A percentile compares a stretch with the other conserved stretches of the same genome.
These are phyloP conservation scores for Psilocybe subaeruginosa DNA, from an alignment of 768 basidiomycete species.

Conservation along the genomic window DNA sequence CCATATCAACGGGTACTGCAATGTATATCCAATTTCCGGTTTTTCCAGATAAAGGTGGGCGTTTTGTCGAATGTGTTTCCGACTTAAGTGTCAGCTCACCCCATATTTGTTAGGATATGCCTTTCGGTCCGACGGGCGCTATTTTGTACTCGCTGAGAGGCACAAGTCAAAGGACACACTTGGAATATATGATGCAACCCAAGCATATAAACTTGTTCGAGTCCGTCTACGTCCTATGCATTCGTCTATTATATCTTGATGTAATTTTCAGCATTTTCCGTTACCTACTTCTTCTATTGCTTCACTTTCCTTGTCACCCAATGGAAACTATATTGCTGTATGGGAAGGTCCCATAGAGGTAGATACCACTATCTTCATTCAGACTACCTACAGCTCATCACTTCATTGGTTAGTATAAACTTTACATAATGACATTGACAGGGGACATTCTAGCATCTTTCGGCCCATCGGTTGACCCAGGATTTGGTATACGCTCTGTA, in stretches of 20 bases:
- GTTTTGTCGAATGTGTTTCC: not conserved
- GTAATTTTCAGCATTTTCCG: slow-evolving; percentile 70
- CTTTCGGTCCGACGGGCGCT: slow-evolving; percentile 79
- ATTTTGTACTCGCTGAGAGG: slow-evolving; percentile 85
- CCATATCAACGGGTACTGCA: slow-evolving; percentile 71
- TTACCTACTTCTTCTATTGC: slow-evolving; percentile 74
- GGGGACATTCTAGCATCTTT: slow-evolving; percentile 70
- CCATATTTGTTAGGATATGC: slow-evolving; percentile 57
- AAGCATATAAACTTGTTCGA: slow-evolving; percentile 72
- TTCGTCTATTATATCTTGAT: not conserved
- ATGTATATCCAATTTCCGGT: slow-evolving; percentile 87
- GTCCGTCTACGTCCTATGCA: slow-evolving; percentile 40
- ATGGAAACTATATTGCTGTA: slow-evolving; percentile 72
- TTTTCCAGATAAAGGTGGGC: slow-evolving; percentile 73
- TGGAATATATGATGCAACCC: slow-evolving; percentile 78
- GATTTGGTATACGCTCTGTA: slow-evolving; percentile 78
- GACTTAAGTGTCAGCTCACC: not conserved
- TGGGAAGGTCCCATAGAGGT: slow-evolving; percentile 91
- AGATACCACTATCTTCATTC: slow-evolving; percentile 15
- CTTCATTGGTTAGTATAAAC: slow-evolving; percentile 61
- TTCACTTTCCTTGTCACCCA: slow-evolving; percentile 76
- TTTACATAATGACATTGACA: slow-evolving; percentile 68
- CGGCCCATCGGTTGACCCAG: slow-evolving; percentile 75
- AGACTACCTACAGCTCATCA: not conserved
- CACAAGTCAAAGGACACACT: slow-evolving; percentile 90